Base-by-base conservation (phyloP, 768 basidiomycete genomes). In the Russula brevipes region DNA sequence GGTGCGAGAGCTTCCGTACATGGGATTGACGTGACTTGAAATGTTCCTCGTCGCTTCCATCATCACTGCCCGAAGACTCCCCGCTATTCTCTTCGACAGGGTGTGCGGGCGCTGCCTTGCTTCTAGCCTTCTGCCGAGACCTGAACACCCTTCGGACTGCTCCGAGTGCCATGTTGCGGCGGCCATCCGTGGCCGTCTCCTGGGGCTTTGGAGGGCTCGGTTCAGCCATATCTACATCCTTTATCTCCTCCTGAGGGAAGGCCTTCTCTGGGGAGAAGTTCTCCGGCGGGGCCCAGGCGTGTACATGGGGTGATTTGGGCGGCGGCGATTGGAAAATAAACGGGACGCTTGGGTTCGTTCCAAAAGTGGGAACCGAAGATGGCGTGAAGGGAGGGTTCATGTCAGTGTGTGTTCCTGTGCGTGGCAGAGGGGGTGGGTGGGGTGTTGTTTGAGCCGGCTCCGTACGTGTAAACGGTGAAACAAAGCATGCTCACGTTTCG, bases 161-260 rank as follows among this genome's bases (percentile, higher is more conserved):
- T 35, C 88, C 88, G 11, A 79, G 76, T 30, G 88, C 84, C 55
- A 91, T 77, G n/a, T 75, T 68, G 59, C 86, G 73, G n/a, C 72
- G 75, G 35, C 72, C 77, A 52, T 77, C 78, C 16, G 69, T 72
- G 24, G 61, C 59, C 36, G 61, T 55, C 49, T 80, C 80, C 33
- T 81, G 78, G 17, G 69, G 69, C 64, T 78, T 82, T 24, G 79
- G 78, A 38, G 88, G 88, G 69, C 86, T 90, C 14, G 76, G 73
- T 56, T 91, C 90, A 6, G 79, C 76, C 89, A 92, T 91, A 70
- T 88, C 87, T 19, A 92, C 77, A 71, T 91, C 90, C 36, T 77
- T 79, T 31, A 82, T 67, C 69, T 90, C 88, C 33, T 76, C 75
- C 47, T 75, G 75, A 39, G 84, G 83, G 65, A 88, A 86, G 11